These are phyloP conservation scores for Calonectria pseudoturangicola DNA, from an alignment of 2,329 filamentous ascomycete genomes.

Conservation along the genomic window DNA sequence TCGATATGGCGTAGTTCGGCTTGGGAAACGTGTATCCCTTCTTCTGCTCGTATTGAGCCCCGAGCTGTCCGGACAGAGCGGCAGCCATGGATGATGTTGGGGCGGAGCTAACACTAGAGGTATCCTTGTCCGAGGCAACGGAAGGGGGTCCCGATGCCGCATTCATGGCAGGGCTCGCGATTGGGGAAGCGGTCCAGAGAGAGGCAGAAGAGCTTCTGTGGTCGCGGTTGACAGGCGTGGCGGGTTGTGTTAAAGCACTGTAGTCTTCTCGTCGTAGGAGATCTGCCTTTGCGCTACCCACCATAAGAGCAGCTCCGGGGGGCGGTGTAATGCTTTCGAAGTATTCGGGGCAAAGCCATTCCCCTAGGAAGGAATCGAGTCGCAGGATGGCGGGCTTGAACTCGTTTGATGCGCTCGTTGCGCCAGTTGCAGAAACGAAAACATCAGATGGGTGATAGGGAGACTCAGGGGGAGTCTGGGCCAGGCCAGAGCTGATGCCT, in stretches of 20 bases:
- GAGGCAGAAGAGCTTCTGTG: slow-evolving; percentile 53
- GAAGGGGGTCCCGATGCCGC: slow-evolving; percentile 44
- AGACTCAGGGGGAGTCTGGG: slow-evolving; percentile 68
- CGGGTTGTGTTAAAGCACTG: slow-evolving; percentile 63
- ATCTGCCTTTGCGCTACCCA: slow-evolving; percentile 91
- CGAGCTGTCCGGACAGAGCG: slow-evolving; percentile 58
- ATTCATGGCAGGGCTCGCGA: slow-evolving; percentile 51
- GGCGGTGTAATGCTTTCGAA: slow-evolving; percentile 94
- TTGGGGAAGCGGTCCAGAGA: slow-evolving; percentile 60
- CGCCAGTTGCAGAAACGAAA: slow-evolving; percentile 58
- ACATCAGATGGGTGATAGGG: slow-evolving; percentile 59
- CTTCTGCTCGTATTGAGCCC: slow-evolving; percentile 50
- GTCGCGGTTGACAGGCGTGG: slow-evolving; percentile 43
- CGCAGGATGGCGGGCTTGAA: slow-evolving; percentile 80
- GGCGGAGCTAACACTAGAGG: slow-evolving; percentile 41
- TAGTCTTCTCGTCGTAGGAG: slow-evolving; percentile 86
- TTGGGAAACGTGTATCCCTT: slow-evolving; percentile 83
- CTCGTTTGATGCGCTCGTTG: slow-evolving; percentile 52
- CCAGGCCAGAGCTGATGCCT: slow-evolving; percentile 89
- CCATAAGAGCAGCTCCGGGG: slow-evolving; percentile 89
- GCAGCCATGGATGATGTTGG: slow-evolving; percentile 58
- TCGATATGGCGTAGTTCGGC: slow-evolving; percentile 88
- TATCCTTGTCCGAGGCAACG: slow-evolving; percentile 53
- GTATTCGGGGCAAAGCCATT: slow-evolving; percentile 96
- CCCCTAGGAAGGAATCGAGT: slow-evolving; percentile 93